Conservation (phyloP, 2,329 filamentous ascomycete genomes). For the Sarocladium strictum region DNA sequence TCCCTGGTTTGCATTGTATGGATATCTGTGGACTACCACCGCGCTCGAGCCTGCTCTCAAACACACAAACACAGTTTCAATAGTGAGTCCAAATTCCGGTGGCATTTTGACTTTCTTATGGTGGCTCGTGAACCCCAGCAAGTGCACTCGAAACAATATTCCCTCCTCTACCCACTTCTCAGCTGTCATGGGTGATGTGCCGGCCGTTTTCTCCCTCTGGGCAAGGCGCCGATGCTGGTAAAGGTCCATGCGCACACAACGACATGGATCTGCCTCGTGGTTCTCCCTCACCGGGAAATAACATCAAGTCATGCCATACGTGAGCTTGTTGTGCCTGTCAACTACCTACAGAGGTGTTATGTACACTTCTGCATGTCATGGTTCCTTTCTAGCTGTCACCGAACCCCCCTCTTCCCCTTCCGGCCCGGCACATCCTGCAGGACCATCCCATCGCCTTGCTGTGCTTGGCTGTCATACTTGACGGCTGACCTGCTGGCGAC, state of each 20-base stretch:
- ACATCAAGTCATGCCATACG: conserved; percentile 1
- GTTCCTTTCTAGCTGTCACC: background rate
- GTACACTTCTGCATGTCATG: background rate
- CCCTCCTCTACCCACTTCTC: background rate
- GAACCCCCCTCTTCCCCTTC: background rate
- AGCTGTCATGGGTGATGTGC: conserved; percentile 4
- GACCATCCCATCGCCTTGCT: background rate
- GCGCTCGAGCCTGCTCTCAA: too few relatives aligned
- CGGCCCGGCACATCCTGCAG: background rate
- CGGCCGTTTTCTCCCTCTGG: conserved; percentile 1
- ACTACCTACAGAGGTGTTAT: too few relatives aligned
- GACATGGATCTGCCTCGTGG: conserved; percentile 8
- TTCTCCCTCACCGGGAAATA: background rate
- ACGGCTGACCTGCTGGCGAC: background rate
- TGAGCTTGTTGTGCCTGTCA: too few relatives aligned
- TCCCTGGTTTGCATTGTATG: background rate
- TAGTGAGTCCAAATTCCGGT: background rate
- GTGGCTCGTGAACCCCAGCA: background rate
- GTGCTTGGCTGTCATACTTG: background rate
- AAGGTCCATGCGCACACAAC: background rate
- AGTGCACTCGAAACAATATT: conserved; percentile 8
- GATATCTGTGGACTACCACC: background rate
- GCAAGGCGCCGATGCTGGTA: conserved; percentile 7
- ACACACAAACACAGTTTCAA: background rate
- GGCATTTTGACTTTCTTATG: background rate